phyloP scores from a whole-genome alignment of 169 alveolate species.

The Cryptosporidium sp. region DNA sequence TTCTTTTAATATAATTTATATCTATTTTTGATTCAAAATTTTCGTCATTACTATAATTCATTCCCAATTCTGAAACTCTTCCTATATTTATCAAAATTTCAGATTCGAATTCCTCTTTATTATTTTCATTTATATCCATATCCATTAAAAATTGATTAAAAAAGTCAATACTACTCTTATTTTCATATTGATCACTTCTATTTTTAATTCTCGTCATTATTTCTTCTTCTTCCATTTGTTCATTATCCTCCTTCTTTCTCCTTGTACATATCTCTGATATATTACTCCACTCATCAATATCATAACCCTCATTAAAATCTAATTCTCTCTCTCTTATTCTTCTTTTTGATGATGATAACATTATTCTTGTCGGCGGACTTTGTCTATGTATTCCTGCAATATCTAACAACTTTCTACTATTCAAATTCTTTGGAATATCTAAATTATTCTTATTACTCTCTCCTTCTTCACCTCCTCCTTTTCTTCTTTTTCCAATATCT shows the following conservation, averaged over 20 bases:
- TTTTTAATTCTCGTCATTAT: too few species aligned
- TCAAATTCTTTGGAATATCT: neutral
- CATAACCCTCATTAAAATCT: conserved; percentile 17
- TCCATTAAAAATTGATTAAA: conserved; percentile 4
- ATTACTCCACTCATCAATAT: conserved; percentile 23
- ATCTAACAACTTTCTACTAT: neutral
- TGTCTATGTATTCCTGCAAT: conserved; percentile 17
- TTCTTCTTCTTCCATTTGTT: neutral
- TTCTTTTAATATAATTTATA: too few species aligned
- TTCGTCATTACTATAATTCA: neutral
- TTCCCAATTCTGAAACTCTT: neutral
- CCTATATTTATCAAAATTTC: conserved; percentile 15
- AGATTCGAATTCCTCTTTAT: neutral
- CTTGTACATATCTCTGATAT: conserved; percentile 1
- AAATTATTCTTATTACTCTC: neutral
- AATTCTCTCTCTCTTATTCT: neutral
- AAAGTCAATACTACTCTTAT: neutral
- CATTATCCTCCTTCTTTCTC: neutral
- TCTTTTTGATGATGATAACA: neutral
- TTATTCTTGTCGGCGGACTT: conserved; percentile 24
- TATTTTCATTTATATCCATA: conserved; percentile 1
- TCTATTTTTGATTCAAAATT: neutral
- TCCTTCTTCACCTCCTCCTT: neutral
- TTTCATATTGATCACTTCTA: neutral
- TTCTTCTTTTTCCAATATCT: neutral